Evolutionary conservation across 495 filamentous ascomycete genomes (phyloP).

Genomic region (Trichodelitschia bisporula): DNA sequence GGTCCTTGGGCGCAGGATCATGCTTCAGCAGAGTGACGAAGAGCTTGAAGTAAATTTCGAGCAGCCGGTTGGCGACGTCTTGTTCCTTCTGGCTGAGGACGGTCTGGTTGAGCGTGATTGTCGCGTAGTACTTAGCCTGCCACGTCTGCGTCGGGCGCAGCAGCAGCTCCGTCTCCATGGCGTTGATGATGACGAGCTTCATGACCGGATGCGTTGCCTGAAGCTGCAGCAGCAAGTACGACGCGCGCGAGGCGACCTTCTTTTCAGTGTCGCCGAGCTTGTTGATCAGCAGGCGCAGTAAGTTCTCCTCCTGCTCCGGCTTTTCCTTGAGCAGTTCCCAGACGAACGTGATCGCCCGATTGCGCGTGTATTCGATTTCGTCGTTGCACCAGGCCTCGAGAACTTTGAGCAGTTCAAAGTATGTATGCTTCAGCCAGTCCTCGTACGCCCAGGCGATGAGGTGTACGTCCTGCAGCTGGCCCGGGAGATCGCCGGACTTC

Average conservation of each 20-base stretch:
- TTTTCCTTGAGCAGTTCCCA: conserved; percentile 82
- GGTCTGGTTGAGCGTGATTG: conserved; percentile 92
- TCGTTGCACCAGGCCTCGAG: conserved; percentile 81
- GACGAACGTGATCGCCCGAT: conserved; percentile 63
- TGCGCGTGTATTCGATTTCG: conserved; percentile 76
- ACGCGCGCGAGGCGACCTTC: conserved; percentile 81
- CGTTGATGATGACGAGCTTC: conserved; percentile 65
- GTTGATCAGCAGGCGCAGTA: conserved; percentile 76
- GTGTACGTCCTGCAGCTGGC: conserved; percentile 42
- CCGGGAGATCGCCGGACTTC: conserved; percentile 44
- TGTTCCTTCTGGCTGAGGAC: conserved; percentile 66
- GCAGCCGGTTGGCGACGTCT: conserved; percentile 49
- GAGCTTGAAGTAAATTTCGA: conserved; percentile 72
- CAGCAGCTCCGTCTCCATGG: conserved; percentile 66
- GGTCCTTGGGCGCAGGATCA: conserved; percentile 11
- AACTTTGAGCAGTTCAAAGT: conserved; percentile 74
- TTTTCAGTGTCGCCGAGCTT: conserved; percentile 85
- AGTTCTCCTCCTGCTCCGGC: conserved; percentile 89
- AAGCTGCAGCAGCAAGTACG: conserved; percentile 77
- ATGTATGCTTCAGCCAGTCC: conserved; percentile 76
- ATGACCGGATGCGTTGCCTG: conserved; percentile 72
- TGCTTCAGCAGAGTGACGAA: conserved; percentile 54
- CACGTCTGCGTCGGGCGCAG: conserved; percentile 66
- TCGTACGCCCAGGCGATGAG: conserved; percentile 81
- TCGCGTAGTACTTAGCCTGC: conserved; percentile 83